Conservation (phyloP, 2,329 filamentous ascomycete species). For the Cladosporium sp. region DNA sequence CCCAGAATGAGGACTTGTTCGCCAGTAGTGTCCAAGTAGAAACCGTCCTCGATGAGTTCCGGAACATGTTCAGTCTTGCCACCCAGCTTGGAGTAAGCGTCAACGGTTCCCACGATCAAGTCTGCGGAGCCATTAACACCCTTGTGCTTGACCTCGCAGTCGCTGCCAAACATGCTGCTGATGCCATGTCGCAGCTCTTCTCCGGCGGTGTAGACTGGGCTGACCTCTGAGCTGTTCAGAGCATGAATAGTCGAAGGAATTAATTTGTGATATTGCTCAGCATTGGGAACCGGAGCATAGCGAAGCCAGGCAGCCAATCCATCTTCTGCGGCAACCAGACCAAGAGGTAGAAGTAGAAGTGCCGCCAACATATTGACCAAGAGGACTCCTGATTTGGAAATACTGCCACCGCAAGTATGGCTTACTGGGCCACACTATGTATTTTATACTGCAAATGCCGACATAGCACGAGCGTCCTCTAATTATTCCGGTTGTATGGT, state of each 20-base stretch:
- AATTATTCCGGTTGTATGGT: not conserved
- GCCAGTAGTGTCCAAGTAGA: conserved; percentile 57
- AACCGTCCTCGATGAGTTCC: conserved; percentile 60
- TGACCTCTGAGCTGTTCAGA: conserved; percentile 51
- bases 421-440: not conserved
- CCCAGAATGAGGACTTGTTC: conserved; percentile 60
- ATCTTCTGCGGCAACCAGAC: conserved; percentile 56
- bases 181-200: conserved; percentile 58
- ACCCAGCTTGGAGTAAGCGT: conserved; percentile 45
- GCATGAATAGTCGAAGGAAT: conserved; percentile 54
- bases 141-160: conserved; percentile 26
- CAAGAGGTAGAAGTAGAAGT: conserved; percentile 20
- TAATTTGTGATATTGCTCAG: conserved; percentile 37
- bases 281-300: conserved; percentile 57
- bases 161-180: conserved; percentile 57
- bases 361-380: conserved; percentile 8
- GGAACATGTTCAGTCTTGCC: conserved; percentile 39
- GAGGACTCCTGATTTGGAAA: not conserved
- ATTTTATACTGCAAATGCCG: not conserved
- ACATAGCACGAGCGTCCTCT: not conserved
- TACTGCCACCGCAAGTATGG: not conserved
- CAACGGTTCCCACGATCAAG: conserved; percentile 55
- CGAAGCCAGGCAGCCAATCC: conserved; percentile 66
- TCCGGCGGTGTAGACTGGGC: conserved; percentile 62
- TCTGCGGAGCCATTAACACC: conserved; percentile 34